Conservation (phyloP, 345 rosid species). For the Pugionium dolabratum region DNA sequence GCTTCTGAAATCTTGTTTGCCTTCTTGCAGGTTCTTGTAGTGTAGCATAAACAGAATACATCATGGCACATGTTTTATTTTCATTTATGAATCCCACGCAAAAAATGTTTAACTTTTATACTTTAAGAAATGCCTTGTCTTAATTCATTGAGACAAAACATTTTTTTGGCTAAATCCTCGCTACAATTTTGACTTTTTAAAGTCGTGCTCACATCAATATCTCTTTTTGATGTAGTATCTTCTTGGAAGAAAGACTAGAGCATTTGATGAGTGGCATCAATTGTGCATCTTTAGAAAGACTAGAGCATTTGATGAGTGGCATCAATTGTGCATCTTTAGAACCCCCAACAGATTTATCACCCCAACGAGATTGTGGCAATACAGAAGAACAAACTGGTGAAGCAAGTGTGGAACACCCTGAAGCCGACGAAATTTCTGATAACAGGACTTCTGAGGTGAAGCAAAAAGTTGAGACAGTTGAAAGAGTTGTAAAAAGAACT, state of each 20-base stretch:
- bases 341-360: slow-evolving; percentile 36
- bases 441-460: slow-evolving; percentile 39
- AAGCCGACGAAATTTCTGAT: slow-evolving; percentile 41
- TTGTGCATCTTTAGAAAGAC: slow-evolving; percentile 63
- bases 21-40: not conserved
- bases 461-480: slow-evolving; percentile 48
- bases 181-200: not conserved
- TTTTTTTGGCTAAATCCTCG: slow-evolving; percentile 9
- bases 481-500: slow-evolving; percentile 37
- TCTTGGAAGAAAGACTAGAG: slow-evolving; percentile 89
- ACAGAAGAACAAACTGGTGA: slow-evolving; percentile 35
- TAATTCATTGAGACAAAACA: not conserved
- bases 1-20: not conserved
- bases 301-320: slow-evolving; percentile 73
- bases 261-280: slow-evolving; percentile 64
- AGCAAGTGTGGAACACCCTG: slow-evolving; percentile 43
- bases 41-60: not conserved
- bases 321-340: slow-evolving; percentile 57
- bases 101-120: not conserved
- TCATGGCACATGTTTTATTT: not conserved
- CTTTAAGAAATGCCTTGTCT: slow-evolving; percentile 3
- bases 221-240: slow-evolving; percentile 58
- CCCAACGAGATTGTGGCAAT: slow-evolving; percentile 39
- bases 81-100: not conserved
- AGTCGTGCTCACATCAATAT: slow-evolving; percentile 27